Base-by-base conservation (phyloP, 768 basidiomycete genomes). In the Lactarius sp. region DNA sequence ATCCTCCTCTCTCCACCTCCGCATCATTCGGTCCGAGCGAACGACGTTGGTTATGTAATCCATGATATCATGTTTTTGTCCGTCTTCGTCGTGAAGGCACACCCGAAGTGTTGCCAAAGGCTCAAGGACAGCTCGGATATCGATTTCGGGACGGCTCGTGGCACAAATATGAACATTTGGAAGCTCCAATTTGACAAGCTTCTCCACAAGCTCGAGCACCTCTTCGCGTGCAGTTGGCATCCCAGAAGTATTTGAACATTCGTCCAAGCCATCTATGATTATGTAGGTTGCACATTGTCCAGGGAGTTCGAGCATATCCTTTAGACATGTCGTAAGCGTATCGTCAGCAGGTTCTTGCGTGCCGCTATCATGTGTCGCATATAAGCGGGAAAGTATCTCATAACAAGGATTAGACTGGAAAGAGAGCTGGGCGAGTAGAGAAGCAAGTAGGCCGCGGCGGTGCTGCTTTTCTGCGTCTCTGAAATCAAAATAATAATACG, bases 401-500 rank as follows among this genome's bases (percentile, higher is more conserved):
- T 46, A 46, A 42, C 51, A 60, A 8, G 37, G 2, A 37, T 60
- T 10, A 0, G 52, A 60, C 33, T 46, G 13, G n/a, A 41, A 18
- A 10, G 37, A 60, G 59, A 60, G 59, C 12, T 60, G 59, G 33
- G 27, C 9, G 1, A 60, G 16, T 12, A 53, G 50, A 39, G 59
- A 60, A 9, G 41, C 18, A 8, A 60, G 42, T n/a, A 60, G 39
- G 33, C 59, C 59, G 22, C 41, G 41, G 7, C 14, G n/a, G 13
- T 44, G 2, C 14, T 60, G 59, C 13, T 60, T 60, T 42, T 27
- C n/a, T 0, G 31, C 33, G 3, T 60, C 59, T 34, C 52, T 33
- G 14, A 60, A 60, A 50, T 53, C 44, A 3, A 41, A 53, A 50
- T 60, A 60, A 46, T 44, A 60, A 27, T 60, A 60, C 1, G 59